phyloP scores from a whole-genome alignment of 2,329 filamentous ascomycete genomes.

The Colletotrichum sp. region DNA sequence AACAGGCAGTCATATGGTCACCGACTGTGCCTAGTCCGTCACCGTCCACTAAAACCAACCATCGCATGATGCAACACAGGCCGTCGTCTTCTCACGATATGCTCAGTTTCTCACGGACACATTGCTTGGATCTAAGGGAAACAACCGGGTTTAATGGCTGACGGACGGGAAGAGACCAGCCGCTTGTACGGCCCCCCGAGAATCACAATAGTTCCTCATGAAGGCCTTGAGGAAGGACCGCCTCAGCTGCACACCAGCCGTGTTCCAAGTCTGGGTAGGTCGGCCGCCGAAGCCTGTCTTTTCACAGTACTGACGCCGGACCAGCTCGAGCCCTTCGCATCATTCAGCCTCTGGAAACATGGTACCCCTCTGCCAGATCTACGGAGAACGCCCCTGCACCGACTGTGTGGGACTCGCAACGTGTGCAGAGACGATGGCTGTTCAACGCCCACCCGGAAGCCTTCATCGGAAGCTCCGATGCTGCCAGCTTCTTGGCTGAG shows the following conservation, averaged over 20 bases:
- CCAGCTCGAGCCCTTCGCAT: constrained; percentile 5
- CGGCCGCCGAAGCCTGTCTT: neutral
- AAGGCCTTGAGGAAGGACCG: constrained; percentile 13
- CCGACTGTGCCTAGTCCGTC: neutral
- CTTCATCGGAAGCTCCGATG: constrained; percentile 38
- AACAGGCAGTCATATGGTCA: constrained; percentile 1
- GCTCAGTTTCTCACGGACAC: constrained; percentile 3
- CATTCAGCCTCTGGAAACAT: neutral
- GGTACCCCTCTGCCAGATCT: constrained; percentile 2
- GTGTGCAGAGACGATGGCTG: constrained; percentile 52
- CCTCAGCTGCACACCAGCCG: constrained; percentile 17
- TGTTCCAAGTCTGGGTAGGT: constrained; percentile 13
- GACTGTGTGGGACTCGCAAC: constrained; percentile 5
- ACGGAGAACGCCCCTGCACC: neutral
- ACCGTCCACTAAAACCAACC: neutral
- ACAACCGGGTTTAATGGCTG: constrained; percentile 18
- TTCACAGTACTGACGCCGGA: neutral
- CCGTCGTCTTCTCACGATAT: constrained; percentile 15
- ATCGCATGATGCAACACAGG: constrained; percentile 17
- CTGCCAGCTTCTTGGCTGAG: constrained; percentile 37
- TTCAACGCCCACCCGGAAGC: constrained; percentile 55
- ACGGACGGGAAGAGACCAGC: constrained; percentile 16
- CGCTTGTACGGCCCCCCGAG: constrained; percentile 21
- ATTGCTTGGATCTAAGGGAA: constrained; percentile 14
- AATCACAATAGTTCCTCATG: constrained; percentile 19